Percentiles rank a stretch among this genome's conserved stretches.
phyloP scores from a whole-genome alignment of 495 filamentous ascomycete genomes.

The Tetracladium marchalianum region DNA sequence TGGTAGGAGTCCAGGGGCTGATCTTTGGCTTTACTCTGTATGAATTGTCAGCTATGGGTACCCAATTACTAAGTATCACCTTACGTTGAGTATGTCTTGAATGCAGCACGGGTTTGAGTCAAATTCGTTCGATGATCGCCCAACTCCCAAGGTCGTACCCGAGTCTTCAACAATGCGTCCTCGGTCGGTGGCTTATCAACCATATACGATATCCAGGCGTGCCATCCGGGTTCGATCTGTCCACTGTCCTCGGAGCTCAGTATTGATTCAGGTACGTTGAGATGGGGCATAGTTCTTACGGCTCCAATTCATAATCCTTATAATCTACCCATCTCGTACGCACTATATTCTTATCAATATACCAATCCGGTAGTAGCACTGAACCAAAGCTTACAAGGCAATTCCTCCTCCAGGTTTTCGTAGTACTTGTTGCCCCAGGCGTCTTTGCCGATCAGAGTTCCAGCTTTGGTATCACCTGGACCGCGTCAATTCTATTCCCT shows the following conservation, averaged over 20 bases:
- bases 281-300: conserved; percentile 39
- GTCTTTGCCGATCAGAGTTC: conserved; percentile 76
- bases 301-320: conserved; percentile 75
- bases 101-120: conserved; percentile 67
- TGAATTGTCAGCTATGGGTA: background rate
- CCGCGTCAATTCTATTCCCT: conserved; percentile 23
- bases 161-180: conserved; percentile 60
- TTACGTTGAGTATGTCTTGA: conserved; percentile 89
- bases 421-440: conserved; percentile 94
- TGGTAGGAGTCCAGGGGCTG: conserved; percentile 32
- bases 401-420: conserved; percentile 85
- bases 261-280: background rate
- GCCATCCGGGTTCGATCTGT: conserved; percentile 96
- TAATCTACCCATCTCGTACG: conserved; percentile 98
- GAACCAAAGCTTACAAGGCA: conserved; percentile 59
- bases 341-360: conserved; percentile 43
- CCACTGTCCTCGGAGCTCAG: conserved; percentile 31
- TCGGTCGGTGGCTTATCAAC: conserved; percentile 75
- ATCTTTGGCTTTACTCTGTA: conserved; percentile 36
- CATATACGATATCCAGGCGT: conserved; percentile 92
- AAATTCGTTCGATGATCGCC: conserved; percentile 63
- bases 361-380: background rate
- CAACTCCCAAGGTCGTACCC: conserved; percentile 62
- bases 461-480: conserved; percentile 92
- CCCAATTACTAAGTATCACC: conserved; percentile 22